Evolutionary conservation across 257 asterid genomes (phyloP).

Genomic region (Solanum sejunctum): DNA sequence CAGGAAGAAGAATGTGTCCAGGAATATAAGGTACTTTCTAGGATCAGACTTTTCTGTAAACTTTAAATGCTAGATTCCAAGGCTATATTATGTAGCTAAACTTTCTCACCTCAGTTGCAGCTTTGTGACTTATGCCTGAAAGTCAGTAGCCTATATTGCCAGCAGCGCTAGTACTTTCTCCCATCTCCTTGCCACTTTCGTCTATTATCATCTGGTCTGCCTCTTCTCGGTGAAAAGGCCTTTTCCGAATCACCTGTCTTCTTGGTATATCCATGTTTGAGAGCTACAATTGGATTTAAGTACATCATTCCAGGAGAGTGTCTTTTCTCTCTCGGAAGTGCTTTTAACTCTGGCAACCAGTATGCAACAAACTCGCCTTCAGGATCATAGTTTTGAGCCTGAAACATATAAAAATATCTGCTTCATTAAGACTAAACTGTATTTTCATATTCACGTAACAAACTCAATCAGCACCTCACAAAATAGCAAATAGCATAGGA

Average conservation of each 20-base stretch:
- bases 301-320: conserved; percentile 57
- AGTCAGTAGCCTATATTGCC: not conserved
- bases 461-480: not conserved
- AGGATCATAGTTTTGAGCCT: conserved; percentile 88
- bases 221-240: conserved; percentile 20
- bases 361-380: conserved; percentile 76
- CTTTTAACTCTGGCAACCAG: conserved; percentile 64
- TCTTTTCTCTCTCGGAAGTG: conserved; percentile 62
- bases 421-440: not conserved
- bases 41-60: not conserved
- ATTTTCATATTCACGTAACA: not conserved
- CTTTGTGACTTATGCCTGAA: not conserved
- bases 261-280: conserved; percentile 48
- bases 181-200: conserved; percentile 16
- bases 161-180: not conserved
- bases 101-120: not conserved
- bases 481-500: not conserved
- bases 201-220: conserved; percentile 16
- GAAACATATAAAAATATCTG: not conserved
- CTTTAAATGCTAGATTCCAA: not conserved
- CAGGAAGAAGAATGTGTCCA: conserved; percentile 11
- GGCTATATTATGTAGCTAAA: not conserved
- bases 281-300: conserved; percentile 56
- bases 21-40: not conserved
- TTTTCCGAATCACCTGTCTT: conserved; percentile 12